Conservation (phyloP, 106 monocot species). For the Xerophyta viscosa region DNA sequence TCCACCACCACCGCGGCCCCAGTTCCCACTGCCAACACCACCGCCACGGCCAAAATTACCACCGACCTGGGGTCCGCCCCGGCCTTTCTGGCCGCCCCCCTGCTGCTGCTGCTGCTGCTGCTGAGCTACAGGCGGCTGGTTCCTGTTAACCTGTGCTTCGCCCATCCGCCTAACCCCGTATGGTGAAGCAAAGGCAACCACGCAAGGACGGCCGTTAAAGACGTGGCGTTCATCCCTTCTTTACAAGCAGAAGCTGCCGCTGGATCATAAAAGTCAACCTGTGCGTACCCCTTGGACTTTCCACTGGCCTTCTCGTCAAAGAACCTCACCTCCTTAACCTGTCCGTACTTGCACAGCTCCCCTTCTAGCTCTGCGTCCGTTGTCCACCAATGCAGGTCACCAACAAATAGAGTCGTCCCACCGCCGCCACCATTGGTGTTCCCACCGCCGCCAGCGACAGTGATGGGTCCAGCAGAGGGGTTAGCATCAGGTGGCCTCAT, state of each 20-base stretch:
- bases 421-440: slow-evolving; percentile 6
- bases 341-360: slow-evolving; percentile 68
- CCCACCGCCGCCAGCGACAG: not conserved
- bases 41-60: slow-evolving; percentile 27
- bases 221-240: slow-evolving; percentile 68
- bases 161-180: slow-evolving; percentile 55
- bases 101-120: slow-evolving; percentile 6
- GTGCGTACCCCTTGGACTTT: slow-evolving; percentile 84
- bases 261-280: slow-evolving; percentile 86
- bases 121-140: slow-evolving; percentile 23
- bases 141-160: slow-evolving; percentile 37
- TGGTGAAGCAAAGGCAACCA: slow-evolving; percentile 67
- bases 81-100: slow-evolving; percentile 15
- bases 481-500: too few species aligned
- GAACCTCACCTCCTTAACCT: slow-evolving; percentile 76
- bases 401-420: slow-evolving; percentile 52
- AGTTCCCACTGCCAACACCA: slow-evolving; percentile 28
- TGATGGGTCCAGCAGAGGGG: not conserved
- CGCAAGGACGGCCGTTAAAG: slow-evolving; percentile 70
- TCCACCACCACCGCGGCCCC: slow-evolving; percentile 36
- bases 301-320: slow-evolving; percentile 92
- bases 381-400: slow-evolving; percentile 88
- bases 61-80: slow-evolving; percentile 18
- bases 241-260: slow-evolving; percentile 54
- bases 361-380: slow-evolving; percentile 81